These are phyloP conservation scores for Aspergillus sergii DNA, from an alignment of 2,329 filamentous ascomycete genomes.

Conservation along the genomic window DNA sequence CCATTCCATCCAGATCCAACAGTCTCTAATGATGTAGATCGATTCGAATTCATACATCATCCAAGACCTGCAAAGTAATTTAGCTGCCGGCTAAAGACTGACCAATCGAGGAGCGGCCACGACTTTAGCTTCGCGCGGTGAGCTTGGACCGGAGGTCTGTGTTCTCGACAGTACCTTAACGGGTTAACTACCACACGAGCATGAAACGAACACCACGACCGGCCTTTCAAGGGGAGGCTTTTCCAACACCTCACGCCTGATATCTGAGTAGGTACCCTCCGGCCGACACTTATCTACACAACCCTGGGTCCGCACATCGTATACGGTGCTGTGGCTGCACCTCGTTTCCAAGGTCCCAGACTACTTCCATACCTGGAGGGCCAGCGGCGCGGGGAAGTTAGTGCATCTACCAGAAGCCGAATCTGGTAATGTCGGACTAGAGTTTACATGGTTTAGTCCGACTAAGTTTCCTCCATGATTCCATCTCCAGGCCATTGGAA, in stretches of 20 bases:
- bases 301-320: not conserved
- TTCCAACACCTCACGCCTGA: not conserved
- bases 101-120: not conserved
- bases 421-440: not conserved
- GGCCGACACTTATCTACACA: not conserved
- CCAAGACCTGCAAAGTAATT: not conserved
- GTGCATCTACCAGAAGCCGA: not conserved
- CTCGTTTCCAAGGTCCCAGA: not conserved
- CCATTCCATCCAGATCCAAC: not conserved
- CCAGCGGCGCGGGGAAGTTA: not conserved
- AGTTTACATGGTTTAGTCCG: not conserved
- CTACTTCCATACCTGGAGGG: not conserved
- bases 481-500: not conserved
- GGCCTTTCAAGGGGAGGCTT: not conserved
- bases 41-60: not conserved
- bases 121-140: not conserved
- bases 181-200: conserved; percentile 15
- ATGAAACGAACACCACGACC: not conserved
- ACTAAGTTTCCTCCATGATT: not conserved
- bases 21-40: not conserved
- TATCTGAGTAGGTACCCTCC: not conserved
- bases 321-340: not conserved
- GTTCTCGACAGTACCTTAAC: conserved; percentile 10
- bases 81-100: not conserved
- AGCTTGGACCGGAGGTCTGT: conserved; percentile 15